Base-by-base conservation (phyloP, 306 rosid genomes). In the Acacia acuminata region DNA sequence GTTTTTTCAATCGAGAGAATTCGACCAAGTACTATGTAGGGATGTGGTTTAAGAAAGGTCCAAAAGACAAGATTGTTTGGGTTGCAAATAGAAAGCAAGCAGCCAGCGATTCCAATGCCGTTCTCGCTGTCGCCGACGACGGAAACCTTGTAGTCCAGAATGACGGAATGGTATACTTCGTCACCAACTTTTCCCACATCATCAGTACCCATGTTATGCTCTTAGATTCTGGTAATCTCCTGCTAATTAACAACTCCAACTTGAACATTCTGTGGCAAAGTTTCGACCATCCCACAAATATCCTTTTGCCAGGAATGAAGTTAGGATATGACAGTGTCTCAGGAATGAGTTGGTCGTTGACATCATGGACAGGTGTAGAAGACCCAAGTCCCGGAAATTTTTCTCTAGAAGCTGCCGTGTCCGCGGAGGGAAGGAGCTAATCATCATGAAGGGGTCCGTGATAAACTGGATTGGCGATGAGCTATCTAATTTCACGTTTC, bases 221-320 rank as follows among this genome's bases (percentile, higher is more conserved):
- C 12, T 81, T 71, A 77, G 85, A 85, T 67, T 69, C 79, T 0
- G 87, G 84, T 47, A 84, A 80, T 78, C 70, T 84, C 15, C 2
- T 76, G 55, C 56, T 76, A n/a, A 0, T 71, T 11, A 76, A 76
- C 50, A 75, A 11, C 25, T 75, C 63, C 1, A 58, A 68, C 40
- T 20, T 45, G 55, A 55, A 4, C 7, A 4, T 84, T 24, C 20
- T 79, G 45, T 84, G 87, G 84, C 81, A 84, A 82, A 79, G 87
- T 75, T 79, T 84, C 38, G 17, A 66, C 36, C 0, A 75, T 42
- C 80, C 76, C 0, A 82, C 77, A 5, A 24, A 82, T 43, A 82
- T 81, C 71, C 71, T 82, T 42, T 19, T 82, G 43, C 85, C 77
- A 1, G 77, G 82, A 70, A 76, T 77, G 77, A 82, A 34, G 5